These are phyloP conservation scores for Pestalotiopsis sp. DNA, from an alignment of 2,329 filamentous ascomycete genomes.

Conservation along the genomic window DNA sequence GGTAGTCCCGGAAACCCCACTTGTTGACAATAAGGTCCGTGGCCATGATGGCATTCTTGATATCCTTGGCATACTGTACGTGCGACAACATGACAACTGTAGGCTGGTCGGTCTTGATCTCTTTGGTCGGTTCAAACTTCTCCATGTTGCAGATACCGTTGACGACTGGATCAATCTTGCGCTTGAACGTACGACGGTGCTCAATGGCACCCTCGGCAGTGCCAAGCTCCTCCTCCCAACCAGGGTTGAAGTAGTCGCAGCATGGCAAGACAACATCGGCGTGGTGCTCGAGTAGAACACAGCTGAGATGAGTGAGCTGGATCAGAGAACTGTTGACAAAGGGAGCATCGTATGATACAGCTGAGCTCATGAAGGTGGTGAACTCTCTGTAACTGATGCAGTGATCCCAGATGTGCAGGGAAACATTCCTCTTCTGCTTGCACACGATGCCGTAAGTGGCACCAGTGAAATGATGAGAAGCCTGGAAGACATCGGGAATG, in stretches of 20 bases:
- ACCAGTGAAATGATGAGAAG: slow-evolving; percentile 7
- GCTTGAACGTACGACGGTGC: background rate
- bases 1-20: slow-evolving; percentile 9
- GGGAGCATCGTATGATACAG: slow-evolving; percentile 3
- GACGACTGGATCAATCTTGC: slow-evolving; percentile 9
- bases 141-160: slow-evolving; percentile 10
- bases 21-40: slow-evolving; percentile 5
- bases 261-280: slow-evolving; percentile 6
- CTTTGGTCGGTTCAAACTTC: slow-evolving; percentile 5
- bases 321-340: slow-evolving; percentile 8
- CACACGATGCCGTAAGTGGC: slow-evolving; percentile 8
- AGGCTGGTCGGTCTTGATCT: background rate
- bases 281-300: slow-evolving; percentile 6
- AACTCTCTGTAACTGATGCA: slow-evolving; percentile 8
- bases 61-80: slow-evolving; percentile 8
- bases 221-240: slow-evolving; percentile 7
- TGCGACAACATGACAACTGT: slow-evolving; percentile 9
- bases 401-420: slow-evolving; percentile 10
- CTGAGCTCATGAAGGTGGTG: slow-evolving; percentile 8
- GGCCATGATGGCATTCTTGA: slow-evolving; percentile 10
- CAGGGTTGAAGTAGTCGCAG: slow-evolving; percentile 11
- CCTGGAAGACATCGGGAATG: slow-evolving; percentile 6
- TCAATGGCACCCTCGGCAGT: slow-evolving; percentile 6
- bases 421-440: slow-evolving; percentile 5
- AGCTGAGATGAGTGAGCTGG: slow-evolving; percentile 4